Conservation (phyloP, 129 eudicot species). For the Oenanthe sinensis region DNA sequence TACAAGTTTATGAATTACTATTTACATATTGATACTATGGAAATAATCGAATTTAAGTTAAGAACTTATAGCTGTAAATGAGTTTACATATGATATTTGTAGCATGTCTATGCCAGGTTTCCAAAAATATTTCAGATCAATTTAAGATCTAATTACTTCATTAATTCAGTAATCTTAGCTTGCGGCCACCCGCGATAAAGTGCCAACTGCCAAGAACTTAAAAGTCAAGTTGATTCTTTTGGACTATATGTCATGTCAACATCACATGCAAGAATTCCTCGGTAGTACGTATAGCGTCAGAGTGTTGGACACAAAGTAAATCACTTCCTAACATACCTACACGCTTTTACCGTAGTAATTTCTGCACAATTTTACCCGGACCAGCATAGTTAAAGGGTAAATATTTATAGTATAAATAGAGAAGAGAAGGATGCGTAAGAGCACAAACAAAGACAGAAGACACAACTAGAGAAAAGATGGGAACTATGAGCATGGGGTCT, state of each 20-base stretch:
- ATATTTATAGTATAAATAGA: neutral
- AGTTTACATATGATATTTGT: neutral
- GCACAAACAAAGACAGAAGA: neutral
- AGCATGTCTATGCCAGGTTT: neutral
- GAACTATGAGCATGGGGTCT: neutral
- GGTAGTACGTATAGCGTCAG: neutral
- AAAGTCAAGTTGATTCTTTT: neutral
- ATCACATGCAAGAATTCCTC: constrained; percentile 1
- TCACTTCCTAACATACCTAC: neutral
- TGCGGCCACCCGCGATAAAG: neutral
- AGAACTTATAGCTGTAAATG: neutral
- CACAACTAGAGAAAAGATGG: neutral
- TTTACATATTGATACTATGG: too few species aligned
- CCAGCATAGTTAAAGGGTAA: neutral
- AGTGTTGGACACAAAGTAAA: neutral
- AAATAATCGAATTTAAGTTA: neutral
- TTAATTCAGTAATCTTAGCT: neutral
- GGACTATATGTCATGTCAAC: neutral
- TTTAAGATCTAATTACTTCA: neutral
- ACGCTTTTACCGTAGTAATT: neutral
- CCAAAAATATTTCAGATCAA: neutral
- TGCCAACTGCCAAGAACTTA: neutral
- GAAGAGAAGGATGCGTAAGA: neutral
- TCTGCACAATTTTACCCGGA: neutral
- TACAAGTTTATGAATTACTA: too few species aligned